Base-by-base conservation (phyloP, 2,329 filamentous ascomycete genomes). In the Diaporthe capsici region DNA sequence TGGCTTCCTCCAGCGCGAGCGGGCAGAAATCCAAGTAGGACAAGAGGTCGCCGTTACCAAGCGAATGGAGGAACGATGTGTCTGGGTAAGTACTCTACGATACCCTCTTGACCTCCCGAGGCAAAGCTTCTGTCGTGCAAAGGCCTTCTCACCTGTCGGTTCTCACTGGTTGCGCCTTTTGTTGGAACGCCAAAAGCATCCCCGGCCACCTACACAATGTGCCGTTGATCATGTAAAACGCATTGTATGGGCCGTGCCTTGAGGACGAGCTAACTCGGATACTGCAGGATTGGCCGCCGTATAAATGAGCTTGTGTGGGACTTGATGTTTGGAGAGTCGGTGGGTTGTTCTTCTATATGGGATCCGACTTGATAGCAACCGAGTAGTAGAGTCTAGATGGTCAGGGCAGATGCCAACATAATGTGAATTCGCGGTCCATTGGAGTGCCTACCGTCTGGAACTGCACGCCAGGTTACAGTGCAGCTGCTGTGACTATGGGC, bases 31-130 rank as follows among this genome's bases (percentile, higher is more conserved):
- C 67, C 82, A 82, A 2, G 86, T 93, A 49, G 91, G 91, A 1
- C 89, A 93, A 82, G 84, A 88, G 61, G 87, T 93, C 76, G 79
- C 82, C 39, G 88, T 93, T 61, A 86, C 85, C 12, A 86, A 84
- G 79, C 85, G 86, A n/a, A 13, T 75, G 31, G 58, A 68, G 15
- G 72, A 76, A 22, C 55, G 75, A 17, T 51, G 67, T 42, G 67
- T 76, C 20, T 76, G 75, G 75, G 75, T 70, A 5, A 70, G 65
- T 42, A 17, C 15, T 55, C 10, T 4, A 8, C 17, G 25, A 22
- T n/a, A 2, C 3, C 22, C 51, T 42, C 28, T 20, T 15, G 1
- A n/a, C 28, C 47, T 53, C 34, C 20, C 22, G 2, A 20, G 22
- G 12, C 9, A 37, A n/a, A 12, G 44, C 8, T 53, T 53, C 31